Base-by-base conservation (phyloP, 768 basidiomycete genomes). In the Lactarius indigo region DNA sequence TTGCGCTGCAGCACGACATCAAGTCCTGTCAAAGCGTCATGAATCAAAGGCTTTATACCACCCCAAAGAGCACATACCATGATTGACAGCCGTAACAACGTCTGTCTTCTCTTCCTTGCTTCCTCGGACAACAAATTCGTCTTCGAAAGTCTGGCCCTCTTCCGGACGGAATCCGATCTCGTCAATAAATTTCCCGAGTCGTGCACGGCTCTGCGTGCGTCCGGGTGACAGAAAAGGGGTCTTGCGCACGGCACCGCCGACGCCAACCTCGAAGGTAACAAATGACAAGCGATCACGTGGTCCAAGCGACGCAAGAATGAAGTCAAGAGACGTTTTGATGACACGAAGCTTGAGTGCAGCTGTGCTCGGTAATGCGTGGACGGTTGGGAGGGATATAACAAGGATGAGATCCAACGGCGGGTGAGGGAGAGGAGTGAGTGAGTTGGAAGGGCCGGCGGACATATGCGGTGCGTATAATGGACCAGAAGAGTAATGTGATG, bases 81-180 rank as follows among this genome's bases (percentile, higher is more conserved):
- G 90, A 75, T 99, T 99, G 64, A 98, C 93, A n/a, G 96, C 97
- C 13, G 96, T 96, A 28, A 98, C 94, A 20, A 99, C 96, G 76
- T 97, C 96, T 31, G 93, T 93, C 78, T 95, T 92, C 77, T 98
- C 96, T 20, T 98, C 96, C 74, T 89, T 89, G 65, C 86, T 86
- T 17, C 87, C 87, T 66, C 87, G 81, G 23, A 92, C 86, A 75
- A 89, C 76, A 69, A 85, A 85, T 66, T 84, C 83, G 70, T 87
- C 87, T 17, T 68, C 69, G 30, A 64, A 66, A 2, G 56, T 20
- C 37, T 69, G 61, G 7, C 80, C 68, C 76, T 73, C 77, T 68
- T 76, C 70, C 57, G 77, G 72, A 79, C 82, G 73, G 23, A 74
- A 73, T 23, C 79, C 80, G 18, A 92, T 84, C 70, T 87, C 87